Percentiles rank a stretch among this genome's conserved stretches.
Evolutionary conservation across 2,329 filamentous ascomycete genomes (phyloP).

Genomic region (Knufia petricola): DNA sequence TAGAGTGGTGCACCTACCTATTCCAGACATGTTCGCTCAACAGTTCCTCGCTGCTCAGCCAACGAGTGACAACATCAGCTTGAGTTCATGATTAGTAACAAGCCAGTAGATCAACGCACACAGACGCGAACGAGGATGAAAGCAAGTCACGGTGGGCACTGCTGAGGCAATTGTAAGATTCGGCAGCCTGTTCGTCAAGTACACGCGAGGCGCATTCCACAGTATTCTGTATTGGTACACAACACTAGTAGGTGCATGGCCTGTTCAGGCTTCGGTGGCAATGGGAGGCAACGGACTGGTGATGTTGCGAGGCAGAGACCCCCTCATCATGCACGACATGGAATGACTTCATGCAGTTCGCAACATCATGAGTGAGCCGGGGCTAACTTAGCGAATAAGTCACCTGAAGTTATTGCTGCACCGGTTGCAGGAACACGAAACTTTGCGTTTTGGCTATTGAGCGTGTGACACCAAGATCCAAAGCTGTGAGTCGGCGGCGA

Average conservation of each 20-base stretch:
- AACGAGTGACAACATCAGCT: neutral
- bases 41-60: neutral
- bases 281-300: neutral
- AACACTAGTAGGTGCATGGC: neutral
- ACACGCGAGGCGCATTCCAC: neutral
- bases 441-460: neutral
- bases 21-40: constrained; percentile 9
- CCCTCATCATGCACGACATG: constrained; percentile 4
- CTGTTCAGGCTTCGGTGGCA: neutral
- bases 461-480: neutral
- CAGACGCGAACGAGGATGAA: neutral
- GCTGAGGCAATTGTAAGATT: neutral
- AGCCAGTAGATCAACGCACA: neutral
- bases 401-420: neutral
- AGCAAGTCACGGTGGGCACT: neutral
- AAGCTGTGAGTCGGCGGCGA: neutral
- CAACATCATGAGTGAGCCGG: neutral
- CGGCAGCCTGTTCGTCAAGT: neutral
- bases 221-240: neutral
- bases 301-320: neutral
- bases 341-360: constrained; percentile 3
- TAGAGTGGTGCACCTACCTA: constrained; percentile 11
- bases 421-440: neutral
- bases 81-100: neutral
- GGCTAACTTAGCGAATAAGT: neutral